Evolutionary conservation across 2,329 filamentous ascomycete species (phyloP).

Genomic region (Aspergillus japonicus): DNA sequence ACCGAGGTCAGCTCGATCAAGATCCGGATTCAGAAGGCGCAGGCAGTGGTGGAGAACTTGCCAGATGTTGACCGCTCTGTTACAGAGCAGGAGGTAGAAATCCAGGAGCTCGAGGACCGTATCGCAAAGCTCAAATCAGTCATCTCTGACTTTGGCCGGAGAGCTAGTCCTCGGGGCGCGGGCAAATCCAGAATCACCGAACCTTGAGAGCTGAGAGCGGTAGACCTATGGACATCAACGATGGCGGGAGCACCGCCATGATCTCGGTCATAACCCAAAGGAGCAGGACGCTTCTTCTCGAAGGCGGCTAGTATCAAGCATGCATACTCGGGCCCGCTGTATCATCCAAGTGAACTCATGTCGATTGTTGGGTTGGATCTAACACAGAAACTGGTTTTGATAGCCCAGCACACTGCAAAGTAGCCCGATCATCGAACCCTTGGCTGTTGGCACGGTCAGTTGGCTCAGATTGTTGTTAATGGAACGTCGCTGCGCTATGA

Average conservation of each 20-base stretch:
- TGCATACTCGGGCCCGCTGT: neutral
- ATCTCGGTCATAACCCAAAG: neutral
- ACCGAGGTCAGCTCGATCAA: constrained; percentile 75
- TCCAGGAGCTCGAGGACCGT: constrained; percentile 41
- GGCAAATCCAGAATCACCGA: constrained; percentile 7
- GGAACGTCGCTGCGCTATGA: neutral
- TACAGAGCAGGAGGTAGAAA: constrained; percentile 46
- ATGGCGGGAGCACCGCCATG: neutral
- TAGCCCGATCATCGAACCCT: neutral
- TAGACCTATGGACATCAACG: neutral
- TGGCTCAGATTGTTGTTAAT: neutral
- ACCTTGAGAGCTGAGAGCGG: neutral
- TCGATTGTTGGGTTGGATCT: neutral
- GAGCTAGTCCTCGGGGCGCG: constrained; percentile 20
- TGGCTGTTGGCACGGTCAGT: neutral
- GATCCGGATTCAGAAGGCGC: constrained; percentile 78
- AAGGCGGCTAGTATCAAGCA: neutral
- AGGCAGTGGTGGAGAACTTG: constrained; percentile 47
- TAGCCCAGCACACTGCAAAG: neutral
- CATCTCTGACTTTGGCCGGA: constrained; percentile 42
- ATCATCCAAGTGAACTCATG: neutral
- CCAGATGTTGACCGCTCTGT: constrained; percentile 47
- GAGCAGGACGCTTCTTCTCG: neutral
- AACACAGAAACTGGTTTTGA: neutral
- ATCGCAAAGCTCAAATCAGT: constrained; percentile 41